phyloP scores from a whole-genome alignment of 163 green algal genomes.

The Prototheca wickerhamii region DNA sequence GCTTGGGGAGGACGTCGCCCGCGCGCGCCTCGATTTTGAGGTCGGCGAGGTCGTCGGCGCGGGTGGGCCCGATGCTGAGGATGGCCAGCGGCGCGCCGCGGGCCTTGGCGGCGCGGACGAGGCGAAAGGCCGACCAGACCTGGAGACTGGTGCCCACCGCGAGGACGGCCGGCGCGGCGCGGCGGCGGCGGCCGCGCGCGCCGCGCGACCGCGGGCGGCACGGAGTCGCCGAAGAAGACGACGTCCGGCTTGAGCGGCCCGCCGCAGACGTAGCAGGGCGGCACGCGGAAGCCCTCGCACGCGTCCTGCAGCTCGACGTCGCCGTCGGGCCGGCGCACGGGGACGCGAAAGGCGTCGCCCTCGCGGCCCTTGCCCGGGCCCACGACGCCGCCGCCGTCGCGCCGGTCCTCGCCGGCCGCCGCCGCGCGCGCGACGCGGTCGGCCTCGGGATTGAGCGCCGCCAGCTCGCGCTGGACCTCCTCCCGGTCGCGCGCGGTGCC shows the following conservation, averaged over 20 bases:
- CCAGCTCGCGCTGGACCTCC: slow-evolving; percentile 46
- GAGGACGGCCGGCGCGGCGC: slow-evolving; percentile 42
- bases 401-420: background rate
- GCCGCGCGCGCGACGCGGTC: slow-evolving; percentile 20
- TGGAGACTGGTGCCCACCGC: slow-evolving; percentile 67
- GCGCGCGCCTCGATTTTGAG: slow-evolving; percentile 63
- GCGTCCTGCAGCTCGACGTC: slow-evolving; percentile 68
- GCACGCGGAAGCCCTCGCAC: slow-evolving; percentile 49
- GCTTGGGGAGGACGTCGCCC: slow-evolving; percentile 47
- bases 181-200: slow-evolving; percentile 14
- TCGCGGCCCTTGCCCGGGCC: background rate
- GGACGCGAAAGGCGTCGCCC: slow-evolving; percentile 21
- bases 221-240: slow-evolving; percentile 68
- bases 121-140: slow-evolving; percentile 74
- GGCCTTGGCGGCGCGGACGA: slow-evolving; percentile 37
- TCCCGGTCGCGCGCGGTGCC: slow-evolving; percentile 30
- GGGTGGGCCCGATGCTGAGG: slow-evolving; percentile 65
- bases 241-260: slow-evolving; percentile 82
- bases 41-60: slow-evolving; percentile 61
- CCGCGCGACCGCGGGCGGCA: slow-evolving; percentile 32
- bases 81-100: slow-evolving; percentile 53
- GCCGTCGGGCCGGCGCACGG: slow-evolving; percentile 60
- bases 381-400: background rate
- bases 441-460: slow-evolving; percentile 49
- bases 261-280: slow-evolving; percentile 58